These are phyloP conservation scores for Babesia ovata DNA, from an alignment of 169 alveolate genomes.

Conservation along the genomic window DNA sequence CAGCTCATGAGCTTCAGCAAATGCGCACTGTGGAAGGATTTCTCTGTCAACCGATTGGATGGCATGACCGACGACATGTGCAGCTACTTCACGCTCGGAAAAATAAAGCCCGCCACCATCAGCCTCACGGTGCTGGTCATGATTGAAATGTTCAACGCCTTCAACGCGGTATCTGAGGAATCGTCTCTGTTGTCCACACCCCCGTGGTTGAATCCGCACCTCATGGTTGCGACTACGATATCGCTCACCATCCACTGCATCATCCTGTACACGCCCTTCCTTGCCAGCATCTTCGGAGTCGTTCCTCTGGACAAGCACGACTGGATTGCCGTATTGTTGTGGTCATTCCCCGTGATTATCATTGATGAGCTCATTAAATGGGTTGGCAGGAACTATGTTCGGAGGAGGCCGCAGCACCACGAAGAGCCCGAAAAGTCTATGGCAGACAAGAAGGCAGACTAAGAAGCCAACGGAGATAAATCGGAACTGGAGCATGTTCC, in stretches of 20 bases:
- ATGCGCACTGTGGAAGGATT: conserved; percentile 87
- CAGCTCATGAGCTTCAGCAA: conserved; percentile 86
- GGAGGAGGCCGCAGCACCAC: neutral
- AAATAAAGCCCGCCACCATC: conserved; percentile 95
- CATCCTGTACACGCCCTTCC: conserved; percentile 93
- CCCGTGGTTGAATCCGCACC: conserved; percentile 95
- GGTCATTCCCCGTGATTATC: conserved; percentile 96
- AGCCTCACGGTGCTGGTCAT: conserved; percentile 94
- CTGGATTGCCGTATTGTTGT: conserved; percentile 93
- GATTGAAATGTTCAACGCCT: conserved; percentile 98
- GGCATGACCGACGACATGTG: conserved; percentile 91
- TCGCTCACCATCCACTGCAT: conserved; percentile 89
- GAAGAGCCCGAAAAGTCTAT: neutral
- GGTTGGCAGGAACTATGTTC: conserved; percentile 78
- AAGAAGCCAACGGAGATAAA: neutral
- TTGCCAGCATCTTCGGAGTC: conserved; percentile 90
- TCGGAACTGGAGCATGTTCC: neutral
- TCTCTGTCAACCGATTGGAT: conserved; percentile 77
- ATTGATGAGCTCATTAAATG: conserved; percentile 95
- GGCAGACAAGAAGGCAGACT: conserved; percentile 12
- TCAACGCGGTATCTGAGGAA: conserved; percentile 97
- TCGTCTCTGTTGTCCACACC: conserved; percentile 92
- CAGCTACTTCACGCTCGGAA: conserved; percentile 95
- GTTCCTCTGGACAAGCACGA: conserved; percentile 89
- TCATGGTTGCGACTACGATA: conserved; percentile 90